These are phyloP conservation scores for Trebouxia gelatinosa DNA, from an alignment of 163 green algal species.

Conservation along the genomic window DNA sequence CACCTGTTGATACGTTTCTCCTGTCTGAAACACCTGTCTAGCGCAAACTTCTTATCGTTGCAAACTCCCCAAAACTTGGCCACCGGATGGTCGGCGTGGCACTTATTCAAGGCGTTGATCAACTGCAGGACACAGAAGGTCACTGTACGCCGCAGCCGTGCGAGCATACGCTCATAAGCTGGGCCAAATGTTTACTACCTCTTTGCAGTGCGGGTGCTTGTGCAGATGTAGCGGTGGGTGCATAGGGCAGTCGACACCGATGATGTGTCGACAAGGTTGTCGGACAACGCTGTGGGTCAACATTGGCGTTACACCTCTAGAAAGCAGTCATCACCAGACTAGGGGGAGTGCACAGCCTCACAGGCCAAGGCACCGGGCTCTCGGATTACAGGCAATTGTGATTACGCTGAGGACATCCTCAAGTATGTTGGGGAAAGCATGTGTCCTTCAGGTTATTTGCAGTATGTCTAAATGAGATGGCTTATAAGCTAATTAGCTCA, in stretches of 20 bases:
- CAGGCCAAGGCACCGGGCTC: too few species aligned
- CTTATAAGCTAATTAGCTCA: too few species aligned
- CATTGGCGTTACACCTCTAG: too few species aligned
- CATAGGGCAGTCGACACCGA: slow-evolving; percentile 28
- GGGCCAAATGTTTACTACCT: slow-evolving; percentile 27
- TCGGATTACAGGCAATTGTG: too few species aligned
- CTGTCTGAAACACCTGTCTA: slow-evolving; percentile 56
- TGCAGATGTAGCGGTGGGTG: slow-evolving; percentile 50
- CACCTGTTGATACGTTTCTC: slow-evolving; percentile 56
- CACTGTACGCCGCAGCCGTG: not conserved
- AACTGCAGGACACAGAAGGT: slow-evolving; percentile 35
- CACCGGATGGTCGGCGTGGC: slow-evolving; percentile 60
- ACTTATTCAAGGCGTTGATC: slow-evolving; percentile 58
- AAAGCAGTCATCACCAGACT: too few species aligned
- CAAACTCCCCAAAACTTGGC: slow-evolving; percentile 71
- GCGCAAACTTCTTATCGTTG: slow-evolving; percentile 55
- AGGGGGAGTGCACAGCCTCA: too few species aligned
- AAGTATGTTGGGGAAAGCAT: too few species aligned
- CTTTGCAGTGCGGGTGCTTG: slow-evolving; percentile 46
- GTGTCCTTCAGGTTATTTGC: too few species aligned
- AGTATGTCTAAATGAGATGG: too few species aligned
- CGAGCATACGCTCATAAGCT: not conserved
- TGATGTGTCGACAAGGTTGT: not conserved
- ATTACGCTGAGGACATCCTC: too few species aligned
- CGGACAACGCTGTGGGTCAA: too few species aligned